Conservation (phyloP, 192 early-diverging fungal species). For the Coemansia sp. region DNA sequence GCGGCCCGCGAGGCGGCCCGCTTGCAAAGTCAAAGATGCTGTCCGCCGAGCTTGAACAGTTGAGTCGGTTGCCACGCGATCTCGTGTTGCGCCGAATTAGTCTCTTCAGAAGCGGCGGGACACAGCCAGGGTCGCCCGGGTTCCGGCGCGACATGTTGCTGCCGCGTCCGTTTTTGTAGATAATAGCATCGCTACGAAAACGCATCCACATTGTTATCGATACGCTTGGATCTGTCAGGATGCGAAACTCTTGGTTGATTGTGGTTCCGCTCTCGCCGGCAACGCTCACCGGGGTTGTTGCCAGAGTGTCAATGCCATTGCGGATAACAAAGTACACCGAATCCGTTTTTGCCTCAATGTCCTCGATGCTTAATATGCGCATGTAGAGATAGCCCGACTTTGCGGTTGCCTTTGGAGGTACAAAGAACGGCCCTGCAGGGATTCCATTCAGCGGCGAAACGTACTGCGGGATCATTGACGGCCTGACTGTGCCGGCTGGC, state of each 20-base stretch:
- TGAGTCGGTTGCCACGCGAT: conserved; percentile 31
- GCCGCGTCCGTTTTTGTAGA: conserved; percentile 19
- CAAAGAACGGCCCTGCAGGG: conserved; percentile 48
- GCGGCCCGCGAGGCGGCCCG: conserved; percentile 5
- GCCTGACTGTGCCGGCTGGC: conserved; percentile 36
- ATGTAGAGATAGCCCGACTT: conserved; percentile 52
- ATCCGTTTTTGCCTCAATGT: conserved; percentile 39
- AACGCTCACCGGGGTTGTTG: conserved; percentile 41
- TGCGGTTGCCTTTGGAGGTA: conserved; percentile 36
- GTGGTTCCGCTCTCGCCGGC: conserved; percentile 18
- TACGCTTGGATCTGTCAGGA: conserved; percentile 45
- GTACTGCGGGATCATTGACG: conserved; percentile 42
- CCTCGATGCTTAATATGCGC: conserved; percentile 53
- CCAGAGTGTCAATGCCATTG: conserved; percentile 55
- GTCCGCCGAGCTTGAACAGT: conserved; percentile 25
- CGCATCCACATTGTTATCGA: conserved; percentile 57
- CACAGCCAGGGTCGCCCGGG: conserved; percentile 21
- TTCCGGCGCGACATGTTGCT: not conserved
- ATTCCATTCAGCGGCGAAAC: conserved; percentile 50
- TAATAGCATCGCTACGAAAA: conserved; percentile 52
- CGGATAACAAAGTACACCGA: conserved; percentile 57
- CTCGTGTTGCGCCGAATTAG: conserved; percentile 53
- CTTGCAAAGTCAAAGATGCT: conserved; percentile 51
- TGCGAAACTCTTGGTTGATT: conserved; percentile 57
- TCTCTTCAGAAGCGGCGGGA: conserved; percentile 44